A percentile compares a stretch with the other conserved stretches of the same genome.
phyloP scores from a whole-genome alignment of 2,329 filamentous ascomycete genomes.

The Cryphonectria radicalis region DNA sequence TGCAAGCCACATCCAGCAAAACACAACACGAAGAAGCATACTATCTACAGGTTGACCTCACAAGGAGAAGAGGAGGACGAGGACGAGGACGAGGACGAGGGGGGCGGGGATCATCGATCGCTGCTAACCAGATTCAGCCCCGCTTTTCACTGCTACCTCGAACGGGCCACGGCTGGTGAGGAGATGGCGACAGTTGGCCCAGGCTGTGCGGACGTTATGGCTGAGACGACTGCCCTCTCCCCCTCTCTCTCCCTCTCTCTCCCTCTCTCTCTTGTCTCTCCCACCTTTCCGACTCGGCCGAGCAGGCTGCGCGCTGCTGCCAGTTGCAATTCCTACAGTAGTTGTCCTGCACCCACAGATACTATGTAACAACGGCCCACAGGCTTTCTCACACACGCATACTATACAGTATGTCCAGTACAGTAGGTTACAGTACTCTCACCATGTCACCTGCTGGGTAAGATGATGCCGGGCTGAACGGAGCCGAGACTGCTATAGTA shows the following conservation, averaged over 20 bases:
- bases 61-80: not conserved
- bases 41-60: not conserved
- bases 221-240: not conserved
- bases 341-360: not conserved
- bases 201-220: not conserved
- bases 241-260: not conserved
- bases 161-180: not conserved
- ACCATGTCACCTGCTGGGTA: not conserved
- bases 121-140: not conserved
- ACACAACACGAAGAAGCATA: not conserved
- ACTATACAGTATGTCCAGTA: not conserved
- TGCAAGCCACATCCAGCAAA: conserved; percentile 12
- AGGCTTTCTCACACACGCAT: not conserved
- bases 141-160: not conserved
- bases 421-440: too few relatives aligned
- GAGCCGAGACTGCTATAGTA: not conserved
- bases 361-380: not conserved
- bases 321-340: not conserved
- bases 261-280: not conserved
- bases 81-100: too few relatives aligned
- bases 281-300: conserved; percentile 21
- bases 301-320: conserved; percentile 1
- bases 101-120: not conserved
- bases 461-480: not conserved
- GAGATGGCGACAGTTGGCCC: not conserved